Base-by-base conservation (phyloP, 306 rosid species). In the Cucurbita moschata region DNA sequence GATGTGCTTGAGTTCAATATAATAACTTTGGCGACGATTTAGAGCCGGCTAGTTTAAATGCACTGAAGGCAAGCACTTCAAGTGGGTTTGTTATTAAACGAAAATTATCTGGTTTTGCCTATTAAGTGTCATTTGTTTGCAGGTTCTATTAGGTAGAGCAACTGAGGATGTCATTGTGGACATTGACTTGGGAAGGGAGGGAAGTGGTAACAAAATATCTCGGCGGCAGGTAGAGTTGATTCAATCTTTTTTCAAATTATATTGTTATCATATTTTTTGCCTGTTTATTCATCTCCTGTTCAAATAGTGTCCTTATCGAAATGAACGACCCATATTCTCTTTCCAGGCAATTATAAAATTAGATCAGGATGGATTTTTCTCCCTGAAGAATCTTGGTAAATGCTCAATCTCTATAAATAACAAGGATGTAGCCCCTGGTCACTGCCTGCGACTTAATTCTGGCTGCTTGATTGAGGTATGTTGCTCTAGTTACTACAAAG, bases 61-160 rank as follows among this genome's bases (percentile, higher is more conserved):
- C 18, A 16, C 42, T 68, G 42, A 47, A 21, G 73, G 39, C 47
- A 68, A 3, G 56, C 10, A 68, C 7, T 43, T 10, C 16, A 10
- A 46, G 58, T 23, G 42, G 40, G 57, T 49, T 46, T 69, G 44
- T 49, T 69, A 8, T 57, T 13, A 14, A 14, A 44, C 23, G 58
- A 69, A 23, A 47, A 0, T 46, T 23, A 26, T 69, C 13, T 49
- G 58, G 8, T 7, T 49, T 26, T 42, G 44, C 65, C n/a, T 40
- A 53, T 70, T 2, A 18, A 39, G 50, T 46, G 19, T 73, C 55
- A 56, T 56, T 59, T 39, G 9, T 73, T 21, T 79, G 77, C 85
- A 95, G 99, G 97, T 95, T 78, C 83, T 89, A 77, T 83, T 95
- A 79, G 99, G 99, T 79, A 88, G 97, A 79, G 88, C 96, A 71